Percentiles rank a stretch among this genome's conserved stretches.
Evolutionary conservation across 371 early-diverging fungal species (phyloP).

Genomic region (Mucor irregularis): DNA sequence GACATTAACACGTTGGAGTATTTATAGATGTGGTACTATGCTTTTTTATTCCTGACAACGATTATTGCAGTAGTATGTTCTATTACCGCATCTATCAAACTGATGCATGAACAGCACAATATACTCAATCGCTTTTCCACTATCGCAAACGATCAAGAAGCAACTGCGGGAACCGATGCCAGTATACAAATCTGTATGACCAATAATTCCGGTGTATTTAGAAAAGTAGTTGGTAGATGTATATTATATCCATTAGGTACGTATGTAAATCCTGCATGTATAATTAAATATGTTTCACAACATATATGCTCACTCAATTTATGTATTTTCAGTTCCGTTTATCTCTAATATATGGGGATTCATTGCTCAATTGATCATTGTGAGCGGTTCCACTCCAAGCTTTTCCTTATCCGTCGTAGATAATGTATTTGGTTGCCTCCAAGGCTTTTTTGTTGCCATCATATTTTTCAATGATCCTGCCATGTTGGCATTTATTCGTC

Average conservation of each 20-base stretch:
- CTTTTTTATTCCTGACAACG: conserved; percentile 18
- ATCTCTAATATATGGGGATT: conserved; percentile 20
- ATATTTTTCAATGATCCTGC: conserved; percentile 37
- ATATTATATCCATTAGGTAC: conserved; percentile 33
- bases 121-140: not conserved
- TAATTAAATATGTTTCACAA: not conserved
- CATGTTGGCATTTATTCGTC: not conserved
- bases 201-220: conserved; percentile 11
- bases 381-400: not conserved
- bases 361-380: conserved; percentile 13
- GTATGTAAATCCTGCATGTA: not conserved
- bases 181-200: not conserved
- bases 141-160: not conserved
- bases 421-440: conserved; percentile 5
- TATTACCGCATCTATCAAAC: conserved; percentile 15
- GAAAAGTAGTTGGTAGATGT: conserved; percentile 25
- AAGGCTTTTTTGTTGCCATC: conserved; percentile 27
- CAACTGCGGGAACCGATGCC: not conserved
- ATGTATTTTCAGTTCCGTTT: conserved; percentile 26
- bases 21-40: conserved; percentile 35
- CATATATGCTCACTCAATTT: not conserved
- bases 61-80: conserved; percentile 21
- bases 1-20: no score
- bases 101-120: conserved; percentile 12
- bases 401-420: conserved; percentile 1